Percentiles rank a stretch among this genome's conserved stretches.
These are phyloP conservation scores for Penicillium crustosum DNA, from an alignment of 2,329 filamentous ascomycete species.

Conservation along the genomic window DNA sequence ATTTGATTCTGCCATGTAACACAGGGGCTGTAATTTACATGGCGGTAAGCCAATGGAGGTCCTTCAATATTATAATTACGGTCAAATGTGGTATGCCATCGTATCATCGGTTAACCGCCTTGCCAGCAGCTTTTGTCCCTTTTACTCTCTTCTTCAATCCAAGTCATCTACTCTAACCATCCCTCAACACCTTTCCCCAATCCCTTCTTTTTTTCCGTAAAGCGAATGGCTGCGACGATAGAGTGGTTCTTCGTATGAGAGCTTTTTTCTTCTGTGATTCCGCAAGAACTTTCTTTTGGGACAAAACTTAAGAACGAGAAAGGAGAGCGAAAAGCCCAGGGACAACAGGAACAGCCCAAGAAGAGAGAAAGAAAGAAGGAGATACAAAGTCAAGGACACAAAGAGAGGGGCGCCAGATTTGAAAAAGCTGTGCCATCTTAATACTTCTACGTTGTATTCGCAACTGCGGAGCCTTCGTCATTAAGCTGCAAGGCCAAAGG, in stretches of 20 bases:
- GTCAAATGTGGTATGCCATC: not conserved
- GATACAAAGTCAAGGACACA: slow-evolving; percentile 18
- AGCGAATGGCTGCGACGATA: slow-evolving; percentile 38
- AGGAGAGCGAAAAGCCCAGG: slow-evolving; percentile 15
- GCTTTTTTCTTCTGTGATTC: slow-evolving; percentile 27
- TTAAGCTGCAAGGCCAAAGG: slow-evolving; percentile 18
- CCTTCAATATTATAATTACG: not conserved
- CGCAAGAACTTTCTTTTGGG: slow-evolving; percentile 22
- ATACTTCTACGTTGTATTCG: slow-evolving; percentile 15
- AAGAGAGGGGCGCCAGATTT: slow-evolving; percentile 1
- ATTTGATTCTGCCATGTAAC: not conserved
- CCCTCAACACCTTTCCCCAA: slow-evolving; percentile 20
- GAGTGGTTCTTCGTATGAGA: slow-evolving; percentile 40
- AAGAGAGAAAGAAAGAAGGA: slow-evolving; percentile 16
- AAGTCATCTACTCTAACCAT: slow-evolving; percentile 12
- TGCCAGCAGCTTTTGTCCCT: slow-evolving; percentile 24
- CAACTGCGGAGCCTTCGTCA: slow-evolving; percentile 18
- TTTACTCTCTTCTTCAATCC: slow-evolving; percentile 26
- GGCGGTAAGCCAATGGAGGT: not conserved
- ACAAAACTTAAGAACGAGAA: slow-evolving; percentile 16
- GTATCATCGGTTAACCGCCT: slow-evolving; percentile 19
- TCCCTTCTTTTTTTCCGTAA: slow-evolving; percentile 35
- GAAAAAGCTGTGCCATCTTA: slow-evolving; percentile 11
- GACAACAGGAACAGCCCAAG: slow-evolving; percentile 8
- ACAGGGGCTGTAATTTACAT: slow-evolving; percentile 14